Conservation (phyloP, 2,329 filamentous ascomycete genomes). For the Aspergillus japonicus region DNA sequence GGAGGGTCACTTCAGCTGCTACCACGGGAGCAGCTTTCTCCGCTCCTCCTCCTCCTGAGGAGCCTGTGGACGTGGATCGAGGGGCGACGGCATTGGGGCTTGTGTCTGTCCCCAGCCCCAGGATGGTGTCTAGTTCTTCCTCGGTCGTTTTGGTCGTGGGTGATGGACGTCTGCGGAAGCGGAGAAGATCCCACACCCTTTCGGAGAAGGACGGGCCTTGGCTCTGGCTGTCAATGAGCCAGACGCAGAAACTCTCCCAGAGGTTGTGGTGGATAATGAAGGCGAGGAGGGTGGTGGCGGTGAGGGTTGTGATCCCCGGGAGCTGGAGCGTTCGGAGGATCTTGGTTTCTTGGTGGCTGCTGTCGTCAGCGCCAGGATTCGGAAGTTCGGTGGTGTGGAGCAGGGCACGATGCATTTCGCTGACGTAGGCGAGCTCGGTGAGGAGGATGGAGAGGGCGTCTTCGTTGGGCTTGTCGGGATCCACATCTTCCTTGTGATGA, state of each 20-base stretch:
- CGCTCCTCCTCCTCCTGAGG: too few relatives aligned
- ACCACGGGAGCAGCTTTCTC: neutral
- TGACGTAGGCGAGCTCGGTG: neutral
- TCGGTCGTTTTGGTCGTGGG: neutral
- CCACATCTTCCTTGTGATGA: neutral
- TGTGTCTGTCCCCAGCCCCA: neutral
- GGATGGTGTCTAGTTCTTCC: neutral
- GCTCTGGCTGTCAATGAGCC: neutral
- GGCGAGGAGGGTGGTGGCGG: neutral
- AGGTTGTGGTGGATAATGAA: slow-evolving; percentile 10
- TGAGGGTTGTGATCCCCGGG: neutral
- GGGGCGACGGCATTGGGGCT: too few relatives aligned
- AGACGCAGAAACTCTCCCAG: slow-evolving; percentile 11
- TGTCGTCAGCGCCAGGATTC: neutral
- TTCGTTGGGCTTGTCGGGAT: neutral
- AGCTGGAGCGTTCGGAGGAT: neutral
- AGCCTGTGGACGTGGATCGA: too few relatives aligned
- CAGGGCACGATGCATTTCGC: neutral
- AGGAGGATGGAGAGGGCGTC: neutral
- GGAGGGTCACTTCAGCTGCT: neutral
- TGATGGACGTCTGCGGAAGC: neutral
- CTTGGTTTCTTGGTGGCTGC: neutral
- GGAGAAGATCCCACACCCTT: neutral
- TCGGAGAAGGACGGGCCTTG: neutral
- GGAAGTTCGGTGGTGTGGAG: neutral